These are phyloP conservation scores for Epicoccum sorghinum DNA, from an alignment of 2,329 filamentous ascomycete species.

Conservation along the genomic window DNA sequence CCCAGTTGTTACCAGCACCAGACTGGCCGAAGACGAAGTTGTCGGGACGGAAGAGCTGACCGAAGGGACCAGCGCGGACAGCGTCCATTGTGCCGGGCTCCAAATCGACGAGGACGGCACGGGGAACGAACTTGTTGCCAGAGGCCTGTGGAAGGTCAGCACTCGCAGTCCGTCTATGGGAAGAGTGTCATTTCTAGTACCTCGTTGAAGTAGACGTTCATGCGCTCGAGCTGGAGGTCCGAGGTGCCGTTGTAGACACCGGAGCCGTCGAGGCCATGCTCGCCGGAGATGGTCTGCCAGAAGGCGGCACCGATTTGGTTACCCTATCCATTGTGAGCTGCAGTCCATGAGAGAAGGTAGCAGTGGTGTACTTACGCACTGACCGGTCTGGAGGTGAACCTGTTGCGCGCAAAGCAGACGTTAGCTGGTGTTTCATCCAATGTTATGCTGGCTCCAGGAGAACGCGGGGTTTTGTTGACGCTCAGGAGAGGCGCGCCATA, in stretches of 20 bases:
- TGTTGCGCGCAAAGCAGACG: slow-evolving; percentile 58
- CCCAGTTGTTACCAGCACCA: slow-evolving; percentile 99
- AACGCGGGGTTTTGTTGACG: slow-evolving; percentile 45
- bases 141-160: slow-evolving; percentile 68
- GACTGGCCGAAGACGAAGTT: slow-evolving; percentile 99
- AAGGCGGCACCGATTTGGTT: slow-evolving; percentile 99
- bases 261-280: slow-evolving; percentile 95
- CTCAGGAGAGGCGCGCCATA: slow-evolving; percentile 47
- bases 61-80: slow-evolving; percentile 96
- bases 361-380: slow-evolving; percentile 76
- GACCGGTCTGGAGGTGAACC: slow-evolving; percentile 99
- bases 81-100: slow-evolving; percentile 99
- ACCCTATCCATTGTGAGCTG: slow-evolving; percentile 67
- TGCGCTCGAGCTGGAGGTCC: slow-evolving; percentile 98
- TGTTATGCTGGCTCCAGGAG: slow-evolving; percentile 49
- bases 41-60: slow-evolving; percentile 98
- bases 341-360: slow-evolving; percentile 18
- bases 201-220: slow-evolving; percentile 99
- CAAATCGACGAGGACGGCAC: slow-evolving; percentile 98
- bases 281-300: slow-evolving; percentile 72
- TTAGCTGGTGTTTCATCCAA: slow-evolving; percentile 62
- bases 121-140: slow-evolving; percentile 98
- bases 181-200: slow-evolving; percentile 52
- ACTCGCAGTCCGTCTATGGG: slow-evolving; percentile 14
- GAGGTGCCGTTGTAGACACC: slow-evolving; percentile 98